These are phyloP conservation scores for Saposhnikovia divaricata DNA, from an alignment of 129 eudicot genomes.

Conservation along the genomic window DNA sequence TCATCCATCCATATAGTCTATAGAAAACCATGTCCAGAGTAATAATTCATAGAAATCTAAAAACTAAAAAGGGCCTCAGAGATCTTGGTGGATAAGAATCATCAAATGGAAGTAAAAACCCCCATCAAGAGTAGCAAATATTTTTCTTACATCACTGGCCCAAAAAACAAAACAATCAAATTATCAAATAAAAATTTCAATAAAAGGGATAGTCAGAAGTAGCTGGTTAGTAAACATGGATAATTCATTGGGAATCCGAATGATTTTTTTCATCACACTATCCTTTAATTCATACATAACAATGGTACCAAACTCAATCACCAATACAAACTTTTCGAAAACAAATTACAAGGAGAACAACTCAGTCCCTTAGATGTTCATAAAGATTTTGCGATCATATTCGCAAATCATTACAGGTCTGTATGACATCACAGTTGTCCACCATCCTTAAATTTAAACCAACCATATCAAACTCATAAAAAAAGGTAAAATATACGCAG, in stretches of 20 bases:
- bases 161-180: too few species aligned
- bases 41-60: too few species aligned
- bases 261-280: slow-evolving; percentile 5
- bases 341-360: slow-evolving; percentile 7
- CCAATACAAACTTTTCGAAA: too few species aligned
- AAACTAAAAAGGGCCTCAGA: background rate
- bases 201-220: slow-evolving; percentile 15
- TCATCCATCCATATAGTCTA: too few species aligned
- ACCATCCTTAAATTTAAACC: background rate
- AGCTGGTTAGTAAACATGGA: slow-evolving; percentile 16
- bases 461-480: too few species aligned
- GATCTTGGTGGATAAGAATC: slow-evolving; percentile 23
- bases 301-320: too few species aligned
- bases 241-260: slow-evolving; percentile 21
- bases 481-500: too few species aligned
- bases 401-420: slow-evolving; percentile 79
- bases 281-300: background rate
- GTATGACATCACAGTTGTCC: slow-evolving; percentile 38
- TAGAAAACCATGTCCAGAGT: too few species aligned
- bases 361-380: slow-evolving; percentile 99
- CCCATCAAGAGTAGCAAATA: slow-evolving; percentile 27
- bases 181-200: too few species aligned
- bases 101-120: background rate
- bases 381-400: slow-evolving; percentile 58
- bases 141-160: slow-evolving; percentile 17